Base-by-base conservation (phyloP, 1,284 basidiomycete genomes). In the Microbotryomycetes sp. region DNA sequence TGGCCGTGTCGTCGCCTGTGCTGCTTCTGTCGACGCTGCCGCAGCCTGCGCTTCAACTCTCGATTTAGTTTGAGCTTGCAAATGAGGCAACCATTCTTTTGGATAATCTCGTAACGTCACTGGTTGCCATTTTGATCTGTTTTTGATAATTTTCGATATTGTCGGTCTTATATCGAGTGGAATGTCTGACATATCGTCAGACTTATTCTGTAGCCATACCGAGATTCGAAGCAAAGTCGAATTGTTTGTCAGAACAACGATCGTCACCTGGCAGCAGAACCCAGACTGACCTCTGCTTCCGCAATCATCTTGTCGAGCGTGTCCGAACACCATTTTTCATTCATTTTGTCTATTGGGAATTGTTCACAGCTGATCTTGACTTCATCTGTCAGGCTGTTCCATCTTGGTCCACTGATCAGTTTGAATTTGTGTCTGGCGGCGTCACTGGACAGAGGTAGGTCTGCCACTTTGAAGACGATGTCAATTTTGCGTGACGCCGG, bases 321-420 rank as follows among this genome's bases (percentile, higher is more conserved):
- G 59, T 78, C 77, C 46, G 73, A 74, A 66, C 77, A 78, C 77
- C 77, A 78, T 68, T 77, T 77, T 63, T 76, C 72, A 60, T 78
- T 78, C 73, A 76, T 75, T 47, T 71, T 53, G 49, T 72, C 69
- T 28, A 68, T 71, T 9, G 76, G 76, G 62, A 74, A 74, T 53
- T 69, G 45, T 45, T 76, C 75, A 64, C 74, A 76, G 14, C 67
- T 65, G 46, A 78, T 74, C 67, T 75, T 75, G 62, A 78, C 58
- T 26, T 63, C 59, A 32, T 64, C 57, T 26, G 32, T 60, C 42
- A 47, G n/a, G 31, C 58, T 56, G 30, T 68, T 57, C 64, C 62
- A 74, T 53, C 73, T 48, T 26, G 67, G 59, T 15, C 77, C 77
- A 25, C 76, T 75, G 14, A 78, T 67, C 28, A 77, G 68, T 25